Evolutionary conservation across 2,329 filamentous ascomycete genomes (phyloP), one percentile per base, ranked within the genome.

Genomic region (Nakataea oryzae): DNA sequence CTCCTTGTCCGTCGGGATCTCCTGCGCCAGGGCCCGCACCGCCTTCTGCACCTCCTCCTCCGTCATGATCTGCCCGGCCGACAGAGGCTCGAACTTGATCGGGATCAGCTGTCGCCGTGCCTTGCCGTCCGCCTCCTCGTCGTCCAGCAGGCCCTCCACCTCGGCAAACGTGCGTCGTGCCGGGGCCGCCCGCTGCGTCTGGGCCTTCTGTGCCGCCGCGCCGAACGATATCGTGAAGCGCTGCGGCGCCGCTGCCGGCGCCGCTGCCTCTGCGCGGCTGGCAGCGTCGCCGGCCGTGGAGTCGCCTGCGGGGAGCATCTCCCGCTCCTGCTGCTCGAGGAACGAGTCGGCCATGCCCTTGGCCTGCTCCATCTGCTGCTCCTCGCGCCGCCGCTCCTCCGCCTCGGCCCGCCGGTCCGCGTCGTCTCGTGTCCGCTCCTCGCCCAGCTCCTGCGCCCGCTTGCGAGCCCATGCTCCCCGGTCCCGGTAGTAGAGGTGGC

Each of bases 141-240:
- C 93, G 76, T 97, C 95, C 66, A 99, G 80, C 0, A 99, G 80
- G 34, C 91, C 91, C 78, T 97, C 95, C 62, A 99, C 91, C 72
- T 99, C 95, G 62, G 92, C 92, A 65, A 96, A 88, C 0, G 91
- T 96, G 64, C 92, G 88, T 64, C 90, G 84, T 63, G 84, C 80
- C 0, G 84, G 77, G 17, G 80, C 80, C 0, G 76, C 76, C 54
- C 81, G 78, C 63, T 83, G 82, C 0, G 82, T 82, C 59, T 84
- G 81, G 0, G 81, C 81, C 68, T 81, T 91, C 73, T 96, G 91
- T 0, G 91, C 90, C 0, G 93, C 91, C 0, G 91, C 91, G 61
- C 93, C 93, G 29, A 97, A 87, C 1, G 92, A 96, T 63, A 97
- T 83, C 74, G 96, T 97, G 83, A 97, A 96, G 28, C 88, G 87